Evolutionary conservation across 192 early-diverging fungal genomes (phyloP).

Genomic region (Coemansia sp.): DNA sequence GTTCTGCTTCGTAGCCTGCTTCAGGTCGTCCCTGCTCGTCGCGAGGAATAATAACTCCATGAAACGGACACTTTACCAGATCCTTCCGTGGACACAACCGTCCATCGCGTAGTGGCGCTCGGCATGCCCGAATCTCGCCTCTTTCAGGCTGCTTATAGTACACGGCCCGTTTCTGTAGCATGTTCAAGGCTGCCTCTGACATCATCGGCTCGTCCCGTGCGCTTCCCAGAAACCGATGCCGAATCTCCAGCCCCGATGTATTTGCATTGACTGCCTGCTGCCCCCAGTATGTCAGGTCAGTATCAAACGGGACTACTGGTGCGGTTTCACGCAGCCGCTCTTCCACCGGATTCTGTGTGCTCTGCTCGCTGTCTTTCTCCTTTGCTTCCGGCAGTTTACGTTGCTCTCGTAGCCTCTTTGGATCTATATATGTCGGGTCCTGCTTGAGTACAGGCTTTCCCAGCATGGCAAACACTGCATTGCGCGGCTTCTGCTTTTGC

Average conservation of each 20-base stretch:
- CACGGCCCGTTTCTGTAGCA: conserved; percentile 58
- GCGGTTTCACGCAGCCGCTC: conserved; percentile 57
- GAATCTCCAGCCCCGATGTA: conserved; percentile 53
- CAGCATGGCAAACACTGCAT: conserved; percentile 36
- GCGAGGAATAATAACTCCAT: conserved; percentile 60
- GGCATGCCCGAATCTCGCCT: conserved; percentile 58
- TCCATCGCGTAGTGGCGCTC: conserved; percentile 61
- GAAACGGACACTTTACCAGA: conserved; percentile 65
- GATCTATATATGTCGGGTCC: conserved; percentile 28
- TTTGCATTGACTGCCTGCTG: conserved; percentile 59
- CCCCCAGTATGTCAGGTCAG: conserved; percentile 68
- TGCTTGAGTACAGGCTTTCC: conserved; percentile 12
- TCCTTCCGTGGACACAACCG: conserved; percentile 63
- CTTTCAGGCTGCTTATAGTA: conserved; percentile 17
- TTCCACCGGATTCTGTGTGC: conserved; percentile 25
- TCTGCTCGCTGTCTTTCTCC: not conserved
- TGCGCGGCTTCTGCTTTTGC: conserved; percentile 10
- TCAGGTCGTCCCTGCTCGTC: conserved; percentile 50
- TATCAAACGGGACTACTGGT: conserved; percentile 64
- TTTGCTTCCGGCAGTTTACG: not conserved
- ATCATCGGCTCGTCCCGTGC: conserved; percentile 62
- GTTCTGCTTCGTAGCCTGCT: not conserved
- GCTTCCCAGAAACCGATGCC: conserved; percentile 63
- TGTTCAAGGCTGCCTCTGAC: conserved; percentile 52
- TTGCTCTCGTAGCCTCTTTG: conserved; percentile 9